Percentiles rank a stretch among this genome's conserved stretches.
phyloP scores from a whole-genome alignment of 1,284 basidiomycete genomes.

The Moniliophthora roreri region DNA sequence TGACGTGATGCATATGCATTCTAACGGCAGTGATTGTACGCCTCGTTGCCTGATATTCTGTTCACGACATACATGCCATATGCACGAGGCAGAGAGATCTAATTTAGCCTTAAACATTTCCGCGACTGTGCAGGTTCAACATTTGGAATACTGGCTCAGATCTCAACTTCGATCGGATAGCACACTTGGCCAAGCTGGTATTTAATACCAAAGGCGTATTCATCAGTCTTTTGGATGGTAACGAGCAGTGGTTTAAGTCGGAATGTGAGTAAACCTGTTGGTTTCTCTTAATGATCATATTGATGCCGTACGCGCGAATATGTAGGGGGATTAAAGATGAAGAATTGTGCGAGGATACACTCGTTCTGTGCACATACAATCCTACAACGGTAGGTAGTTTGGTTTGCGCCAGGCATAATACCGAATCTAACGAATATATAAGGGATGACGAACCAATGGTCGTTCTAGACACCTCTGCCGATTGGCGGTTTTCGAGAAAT shows the following conservation, averaged over 20 bases:
- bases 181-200: slow-evolving; percentile 87
- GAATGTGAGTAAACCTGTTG: slow-evolving; percentile 53
- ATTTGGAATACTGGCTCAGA: slow-evolving; percentile 85
- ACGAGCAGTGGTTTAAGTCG: slow-evolving; percentile 86
- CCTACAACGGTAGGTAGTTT: slow-evolving; percentile 62
- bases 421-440: not conserved
- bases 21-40: no score
- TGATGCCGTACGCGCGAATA: slow-evolving; percentile 13
- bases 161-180: slow-evolving; percentile 90
- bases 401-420: not conserved
- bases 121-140: slow-evolving; percentile 82
- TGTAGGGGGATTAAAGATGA: slow-evolving; percentile 61
- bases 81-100: not conserved
- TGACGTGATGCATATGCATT: no score
- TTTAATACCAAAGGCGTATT: slow-evolving; percentile 88
- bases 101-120: not conserved
- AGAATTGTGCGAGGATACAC: slow-evolving; percentile 57
- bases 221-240: slow-evolving; percentile 81
- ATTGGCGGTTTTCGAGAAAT: slow-evolving; percentile 88
- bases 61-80: not conserved
- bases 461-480: slow-evolving; percentile 73
- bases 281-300: slow-evolving; percentile 8
- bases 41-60: no score
- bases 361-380: slow-evolving; percentile 87
- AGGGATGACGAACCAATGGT: slow-evolving; percentile 89